Base-by-base conservation (phyloP, 306 rosid species). In the Astragalus membranaceus region DNA sequence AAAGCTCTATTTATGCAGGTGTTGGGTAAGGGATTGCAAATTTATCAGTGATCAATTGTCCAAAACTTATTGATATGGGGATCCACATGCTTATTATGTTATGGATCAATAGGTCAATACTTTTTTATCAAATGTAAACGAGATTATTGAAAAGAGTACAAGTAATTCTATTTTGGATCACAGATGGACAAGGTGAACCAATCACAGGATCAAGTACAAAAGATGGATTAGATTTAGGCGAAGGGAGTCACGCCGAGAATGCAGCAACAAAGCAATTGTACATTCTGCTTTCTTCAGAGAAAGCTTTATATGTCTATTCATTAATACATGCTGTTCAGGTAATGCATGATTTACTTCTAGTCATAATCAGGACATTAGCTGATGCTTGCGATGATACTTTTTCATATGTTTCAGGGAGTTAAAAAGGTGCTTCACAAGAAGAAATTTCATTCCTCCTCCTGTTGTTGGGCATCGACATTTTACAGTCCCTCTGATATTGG, bases 381-480 rank as follows among this genome's bases (percentile, higher is more conserved):
- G 16, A 79, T 76, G 52, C 60, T 37, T 26, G 12, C 56, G 39
- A 33, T 61, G 50, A 10, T 14, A 9, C 15, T 67, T 59, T 54
- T 73, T 41, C 33, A 64, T 69, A 48, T 56, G 74, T 79, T 41
- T 46, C 77, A 94, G 98, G 97, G 97, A 70, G 70, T 87, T 65
- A 94, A 90, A 85, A 94, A 90, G 86, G 98, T 94, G 66, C 87
- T 85, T 17, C 39, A 76, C 80, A 94, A 94, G 89, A 94, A 88
- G 76, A 94, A 90, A 84, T 94, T 85, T 26, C 87, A 84, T n/a
- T 80, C 90, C 59, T 74, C 92, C 26, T 81, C 85, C 10, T 94
- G 98, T 84, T 94, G 90, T 71, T 90, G 90, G 96, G 96, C 97
- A 66, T 88, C 97, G 3, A 87, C 90, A 68, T 90, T 94, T 78